Evolutionary conservation across 1,284 basidiomycete species (phyloP).

Genomic region (Sanghuangporus weigelae): DNA sequence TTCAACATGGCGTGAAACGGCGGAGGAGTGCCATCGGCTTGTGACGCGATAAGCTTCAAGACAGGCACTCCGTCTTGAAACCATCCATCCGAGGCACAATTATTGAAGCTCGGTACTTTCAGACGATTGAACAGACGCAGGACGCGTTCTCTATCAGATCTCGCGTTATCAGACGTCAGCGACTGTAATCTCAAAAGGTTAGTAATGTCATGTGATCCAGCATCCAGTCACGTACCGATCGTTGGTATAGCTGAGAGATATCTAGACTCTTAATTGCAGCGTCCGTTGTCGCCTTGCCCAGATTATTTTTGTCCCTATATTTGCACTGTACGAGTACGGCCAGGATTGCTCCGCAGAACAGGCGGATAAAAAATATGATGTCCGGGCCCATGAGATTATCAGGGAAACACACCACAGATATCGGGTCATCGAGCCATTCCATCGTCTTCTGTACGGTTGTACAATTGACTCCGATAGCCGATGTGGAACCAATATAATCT

Average conservation of each 20-base stretch:
- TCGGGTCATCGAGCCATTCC: background rate
- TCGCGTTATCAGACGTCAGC: background rate
- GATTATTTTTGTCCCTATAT: background rate
- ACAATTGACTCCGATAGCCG: background rate
- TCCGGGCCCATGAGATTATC: background rate
- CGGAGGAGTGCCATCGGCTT: background rate
- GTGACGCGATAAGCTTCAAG: background rate
- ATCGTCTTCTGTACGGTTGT: background rate
- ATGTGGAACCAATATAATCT: background rate
- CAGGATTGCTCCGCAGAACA: background rate
- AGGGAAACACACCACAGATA: background rate
- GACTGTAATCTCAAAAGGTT: background rate
- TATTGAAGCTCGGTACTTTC: background rate
- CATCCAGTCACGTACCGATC: background rate
- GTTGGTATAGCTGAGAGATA: background rate
- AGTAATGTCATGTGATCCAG: background rate
- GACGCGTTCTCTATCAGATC: background rate
- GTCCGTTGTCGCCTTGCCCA: background rate
- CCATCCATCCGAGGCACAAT: background rate
- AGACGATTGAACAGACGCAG: background rate
- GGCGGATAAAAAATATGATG: background rate
- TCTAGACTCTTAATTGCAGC: background rate
- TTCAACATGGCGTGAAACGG: background rate
- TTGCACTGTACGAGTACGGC: background rate
- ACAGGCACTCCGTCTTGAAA: background rate